Percentiles rank a stretch among this genome's conserved stretches.
These are phyloP conservation scores for Salvia rosmarinus DNA, from an alignment of 257 asterid species.

Conservation along the genomic window DNA sequence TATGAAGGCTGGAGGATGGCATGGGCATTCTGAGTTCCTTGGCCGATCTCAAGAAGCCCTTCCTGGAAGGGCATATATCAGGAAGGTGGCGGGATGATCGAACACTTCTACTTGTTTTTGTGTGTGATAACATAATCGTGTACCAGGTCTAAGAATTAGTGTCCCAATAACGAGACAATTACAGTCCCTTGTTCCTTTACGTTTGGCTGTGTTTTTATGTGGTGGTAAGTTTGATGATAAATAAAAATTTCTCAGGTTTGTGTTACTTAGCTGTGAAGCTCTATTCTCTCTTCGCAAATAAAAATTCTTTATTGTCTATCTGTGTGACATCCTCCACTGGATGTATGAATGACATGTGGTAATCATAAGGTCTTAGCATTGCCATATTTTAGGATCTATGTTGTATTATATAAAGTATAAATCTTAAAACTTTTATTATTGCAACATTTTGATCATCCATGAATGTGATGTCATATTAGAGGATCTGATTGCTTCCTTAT, in stretches of 20 bases:
- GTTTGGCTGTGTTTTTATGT: constrained; percentile 7
- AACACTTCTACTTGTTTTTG: background rate
- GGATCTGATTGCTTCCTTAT: too few relatives aligned
- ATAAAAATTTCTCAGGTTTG: constrained; percentile 8
- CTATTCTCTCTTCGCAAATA: too few relatives aligned
- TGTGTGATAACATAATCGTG: background rate
- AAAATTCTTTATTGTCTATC: too few relatives aligned
- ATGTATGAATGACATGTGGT: too few relatives aligned
- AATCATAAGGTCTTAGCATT: too few relatives aligned
- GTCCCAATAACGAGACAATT: constrained; percentile 1
- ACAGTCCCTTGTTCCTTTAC: background rate
- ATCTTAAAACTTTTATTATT: too few relatives aligned
- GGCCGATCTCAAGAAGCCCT: constrained; percentile 64
- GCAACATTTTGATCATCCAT: too few relatives aligned
- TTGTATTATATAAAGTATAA: too few relatives aligned
- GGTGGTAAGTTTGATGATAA: background rate
- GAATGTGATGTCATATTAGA: too few relatives aligned
- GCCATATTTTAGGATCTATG: too few relatives aligned
- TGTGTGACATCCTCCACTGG: too few relatives aligned
- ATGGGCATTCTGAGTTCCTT: constrained; percentile 56
- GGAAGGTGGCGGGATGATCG: constrained; percentile 83
- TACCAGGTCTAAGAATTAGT: background rate
- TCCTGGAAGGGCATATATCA: constrained; percentile 58
- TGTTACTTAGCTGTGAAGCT: too few relatives aligned
- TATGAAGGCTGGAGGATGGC: constrained; percentile 98